Percentiles rank a stretch among this genome's conserved stretches.
These are phyloP conservation scores for Musa itinerans DNA, from an alignment of 176 grass and related monocot genomes.

Conservation along the genomic window DNA sequence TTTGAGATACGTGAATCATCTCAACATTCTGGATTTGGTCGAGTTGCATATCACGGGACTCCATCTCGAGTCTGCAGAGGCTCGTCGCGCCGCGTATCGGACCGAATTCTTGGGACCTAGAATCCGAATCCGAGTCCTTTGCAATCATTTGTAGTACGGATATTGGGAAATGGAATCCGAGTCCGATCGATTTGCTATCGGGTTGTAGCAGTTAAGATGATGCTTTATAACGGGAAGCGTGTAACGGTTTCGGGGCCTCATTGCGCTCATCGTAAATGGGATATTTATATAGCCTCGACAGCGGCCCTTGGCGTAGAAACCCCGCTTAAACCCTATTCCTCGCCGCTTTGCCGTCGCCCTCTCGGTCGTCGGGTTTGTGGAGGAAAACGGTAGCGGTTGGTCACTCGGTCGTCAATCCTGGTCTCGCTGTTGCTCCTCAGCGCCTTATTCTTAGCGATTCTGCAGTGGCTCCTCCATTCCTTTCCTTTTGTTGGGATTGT, in stretches of 20 bases:
- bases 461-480: background rate
- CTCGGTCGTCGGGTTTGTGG: background rate
- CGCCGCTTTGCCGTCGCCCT: background rate
- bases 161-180: background rate
- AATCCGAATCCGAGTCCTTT: background rate
- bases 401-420: background rate
- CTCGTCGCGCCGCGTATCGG: too few relatives aligned
- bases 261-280: background rate
- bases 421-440: background rate
- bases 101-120: too few relatives aligned
- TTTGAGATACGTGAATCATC: too few relatives aligned
- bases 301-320: background rate
- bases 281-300: background rate
- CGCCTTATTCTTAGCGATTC: background rate
- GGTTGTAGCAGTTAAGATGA: background rate
- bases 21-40: too few relatives aligned
- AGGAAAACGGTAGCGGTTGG: background rate
- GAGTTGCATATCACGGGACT: too few relatives aligned
- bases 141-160: background rate
- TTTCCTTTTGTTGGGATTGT: background rate
- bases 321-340: background rate
- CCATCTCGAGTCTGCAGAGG: too few relatives aligned
- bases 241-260: background rate
- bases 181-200: background rate
- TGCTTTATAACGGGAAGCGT: background rate